Percentiles rank a stretch among this genome's conserved stretches.
Evolutionary conservation across 257 asterid species (phyloP).

Genomic region (Cinchona pubescens): DNA sequence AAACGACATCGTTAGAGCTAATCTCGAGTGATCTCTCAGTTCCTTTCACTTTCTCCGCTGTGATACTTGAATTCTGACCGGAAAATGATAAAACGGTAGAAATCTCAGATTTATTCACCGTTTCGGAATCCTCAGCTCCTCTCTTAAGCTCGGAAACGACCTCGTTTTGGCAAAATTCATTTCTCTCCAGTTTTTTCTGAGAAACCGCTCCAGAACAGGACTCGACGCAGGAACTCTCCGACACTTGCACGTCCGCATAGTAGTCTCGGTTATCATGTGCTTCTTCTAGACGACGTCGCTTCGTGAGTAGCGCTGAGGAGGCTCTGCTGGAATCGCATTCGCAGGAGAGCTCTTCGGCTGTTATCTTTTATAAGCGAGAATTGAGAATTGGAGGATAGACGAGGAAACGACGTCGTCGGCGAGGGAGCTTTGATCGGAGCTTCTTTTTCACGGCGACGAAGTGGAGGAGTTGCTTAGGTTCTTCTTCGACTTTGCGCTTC

Average conservation of each 20-base stretch:
- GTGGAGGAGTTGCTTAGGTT: slow-evolving; percentile 20
- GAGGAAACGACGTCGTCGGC: slow-evolving; percentile 48
- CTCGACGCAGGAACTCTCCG: slow-evolving; percentile 77
- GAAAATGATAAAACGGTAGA: slow-evolving; percentile 12
- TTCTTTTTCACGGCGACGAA: slow-evolving; percentile 41
- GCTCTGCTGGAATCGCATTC: slow-evolving; percentile 49
- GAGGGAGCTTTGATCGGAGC: slow-evolving; percentile 68
- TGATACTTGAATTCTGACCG: slow-evolving; percentile 18
- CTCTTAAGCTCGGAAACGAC: slow-evolving; percentile 15
- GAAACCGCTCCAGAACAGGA: slow-evolving; percentile 49
- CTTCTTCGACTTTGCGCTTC: slow-evolving; percentile 21
- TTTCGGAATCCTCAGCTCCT: slow-evolving; percentile 26
- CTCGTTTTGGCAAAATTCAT: slow-evolving; percentile 25
- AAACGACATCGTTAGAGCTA: slow-evolving; percentile 26
- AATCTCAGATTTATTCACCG: slow-evolving; percentile 17
- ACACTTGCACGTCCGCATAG: slow-evolving; percentile 8
- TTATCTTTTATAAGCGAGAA: slow-evolving; percentile 28
- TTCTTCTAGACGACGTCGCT: too few relatives aligned
- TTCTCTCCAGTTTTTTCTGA: slow-evolving; percentile 19
- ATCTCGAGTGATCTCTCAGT: slow-evolving; percentile 18
- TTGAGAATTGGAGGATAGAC: slow-evolving; percentile 49
- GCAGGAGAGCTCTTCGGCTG: slow-evolving; percentile 30
- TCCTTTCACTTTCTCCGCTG: slow-evolving; percentile 18
- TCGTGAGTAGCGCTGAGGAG: too few relatives aligned
- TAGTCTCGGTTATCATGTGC: too few relatives aligned